Conservation (phyloP, 192 early-diverging fungal species). For the Coemansia sp. region DNA sequence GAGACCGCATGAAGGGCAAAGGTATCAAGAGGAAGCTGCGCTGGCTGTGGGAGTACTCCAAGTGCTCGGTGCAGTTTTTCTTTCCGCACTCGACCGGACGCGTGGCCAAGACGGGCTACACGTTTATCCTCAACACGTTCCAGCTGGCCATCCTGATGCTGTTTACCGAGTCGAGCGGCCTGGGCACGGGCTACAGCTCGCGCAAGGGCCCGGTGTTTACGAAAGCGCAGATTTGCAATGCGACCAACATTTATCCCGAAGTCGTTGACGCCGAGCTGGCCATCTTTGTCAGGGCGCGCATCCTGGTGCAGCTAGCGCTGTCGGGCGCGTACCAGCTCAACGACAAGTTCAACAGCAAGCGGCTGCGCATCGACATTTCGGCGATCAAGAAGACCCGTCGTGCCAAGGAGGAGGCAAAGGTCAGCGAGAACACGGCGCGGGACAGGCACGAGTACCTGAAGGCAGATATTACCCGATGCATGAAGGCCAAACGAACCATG, state of each 20-base stretch:
- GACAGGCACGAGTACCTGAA: conserved; percentile 16
- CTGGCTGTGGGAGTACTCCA: conserved; percentile 82
- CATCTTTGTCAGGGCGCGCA: conserved; percentile 73
- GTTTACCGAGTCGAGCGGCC: conserved; percentile 58
- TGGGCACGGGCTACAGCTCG: conserved; percentile 50
- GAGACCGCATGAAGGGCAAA: conserved; percentile 64
- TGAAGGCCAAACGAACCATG: conserved; percentile 4
- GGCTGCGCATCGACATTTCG: conserved; percentile 81
- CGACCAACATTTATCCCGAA: conserved; percentile 64
- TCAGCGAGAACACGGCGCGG: conserved; percentile 80
- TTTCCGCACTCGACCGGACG: conserved; percentile 66
- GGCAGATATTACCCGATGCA: background rate
- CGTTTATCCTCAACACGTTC: conserved; percentile 67
- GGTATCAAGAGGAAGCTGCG: conserved; percentile 57
- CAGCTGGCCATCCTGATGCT: conserved; percentile 89
- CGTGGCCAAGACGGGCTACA: conserved; percentile 57
- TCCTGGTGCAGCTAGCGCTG: conserved; percentile 47
- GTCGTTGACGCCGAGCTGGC: conserved; percentile 61
- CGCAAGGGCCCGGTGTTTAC: conserved; percentile 21
- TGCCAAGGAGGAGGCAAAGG: conserved; percentile 70
- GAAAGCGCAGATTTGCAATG: conserved; percentile 62
- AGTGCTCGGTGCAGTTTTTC: conserved; percentile 77
- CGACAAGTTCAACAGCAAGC: conserved; percentile 72
- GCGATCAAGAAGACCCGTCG: conserved; percentile 73
- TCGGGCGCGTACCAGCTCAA: conserved; percentile 61